phyloP scores from a whole-genome alignment of 2,329 filamentous ascomycete genomes.

The Aspergillus vadensis region DNA sequence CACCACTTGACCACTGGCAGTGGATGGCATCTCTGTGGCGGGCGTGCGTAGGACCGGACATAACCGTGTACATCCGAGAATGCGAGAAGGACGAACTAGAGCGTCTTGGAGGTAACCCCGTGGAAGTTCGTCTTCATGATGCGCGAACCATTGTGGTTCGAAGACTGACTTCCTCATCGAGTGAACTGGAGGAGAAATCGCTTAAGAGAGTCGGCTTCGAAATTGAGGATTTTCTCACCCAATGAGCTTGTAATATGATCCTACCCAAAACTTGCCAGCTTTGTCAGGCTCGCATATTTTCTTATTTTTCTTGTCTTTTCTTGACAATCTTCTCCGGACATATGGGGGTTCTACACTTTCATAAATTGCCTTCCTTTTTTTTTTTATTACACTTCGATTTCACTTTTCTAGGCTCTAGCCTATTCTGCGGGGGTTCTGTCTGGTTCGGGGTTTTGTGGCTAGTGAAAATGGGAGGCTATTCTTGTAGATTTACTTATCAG shows the following conservation, averaged over 20 bases:
- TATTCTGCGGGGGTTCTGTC: neutral
- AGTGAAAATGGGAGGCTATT: neutral
- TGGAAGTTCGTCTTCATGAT: constrained; percentile 59
- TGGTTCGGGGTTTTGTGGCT: neutral
- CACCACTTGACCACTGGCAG: constrained; percentile 89
- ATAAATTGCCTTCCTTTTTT: neutral
- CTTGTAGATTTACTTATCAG: neutral
- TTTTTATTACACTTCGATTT: too few relatives aligned
- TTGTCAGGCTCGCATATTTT: constrained; percentile 3
- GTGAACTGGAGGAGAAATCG: constrained; percentile 65
- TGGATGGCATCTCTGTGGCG: constrained; percentile 97
- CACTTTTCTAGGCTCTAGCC: neutral
- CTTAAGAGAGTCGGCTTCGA: constrained; percentile 81
- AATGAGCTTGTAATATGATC: constrained; percentile 26
- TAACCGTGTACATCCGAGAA: constrained; percentile 49
- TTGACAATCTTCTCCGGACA: neutral
- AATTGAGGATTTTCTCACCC: constrained; percentile 69
- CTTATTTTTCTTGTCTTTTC: neutral
- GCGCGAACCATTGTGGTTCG: constrained; percentile 56
- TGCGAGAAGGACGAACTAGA: constrained; percentile 45
- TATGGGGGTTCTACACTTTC: neutral
- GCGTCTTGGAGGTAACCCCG: constrained; percentile 46
- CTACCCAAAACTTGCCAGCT: neutral
- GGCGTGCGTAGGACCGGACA: constrained; percentile 76
- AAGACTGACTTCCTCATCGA: constrained; percentile 35